phyloP scores from a whole-genome alignment of 805 yeast species.

The Helenozyma rhizophorensis region DNA sequence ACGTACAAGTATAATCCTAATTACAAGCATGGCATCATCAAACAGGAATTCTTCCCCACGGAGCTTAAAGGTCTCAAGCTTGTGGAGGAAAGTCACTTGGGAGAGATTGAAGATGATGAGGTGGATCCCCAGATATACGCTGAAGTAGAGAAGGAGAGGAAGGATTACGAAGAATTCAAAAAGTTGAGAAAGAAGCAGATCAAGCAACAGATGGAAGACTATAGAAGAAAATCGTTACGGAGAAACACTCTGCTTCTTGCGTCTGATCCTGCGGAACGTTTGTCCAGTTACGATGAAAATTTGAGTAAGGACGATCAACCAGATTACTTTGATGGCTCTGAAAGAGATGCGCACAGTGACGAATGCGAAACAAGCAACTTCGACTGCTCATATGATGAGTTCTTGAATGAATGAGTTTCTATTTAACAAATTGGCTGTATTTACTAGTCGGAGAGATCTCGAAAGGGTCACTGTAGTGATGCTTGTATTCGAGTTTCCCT shows the following conservation, averaged over 20 bases:
- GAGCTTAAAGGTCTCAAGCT: conserved; percentile 41
- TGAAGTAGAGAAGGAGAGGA: conserved; percentile 4
- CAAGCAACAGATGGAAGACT: not conserved
- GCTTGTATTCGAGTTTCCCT: conserved; percentile 4
- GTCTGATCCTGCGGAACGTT: conserved; percentile 10
- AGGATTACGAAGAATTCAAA: conserved; percentile 16
- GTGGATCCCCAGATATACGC: conserved; percentile 8
- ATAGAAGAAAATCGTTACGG: not conserved
- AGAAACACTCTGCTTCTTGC: conserved; percentile 2
- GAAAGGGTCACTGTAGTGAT: conserved; percentile 10
- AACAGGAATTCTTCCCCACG: conserved; percentile 73
- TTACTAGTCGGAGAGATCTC: not conserved
- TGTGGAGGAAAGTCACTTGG: conserved; percentile 55
- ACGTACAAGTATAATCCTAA: conserved; percentile 89
- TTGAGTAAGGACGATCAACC: conserved; percentile 36
- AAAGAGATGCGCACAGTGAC: conserved; percentile 26
- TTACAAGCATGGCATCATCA: conserved; percentile 64
- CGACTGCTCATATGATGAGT: conserved; percentile 34
- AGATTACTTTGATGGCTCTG: conserved; percentile 32
- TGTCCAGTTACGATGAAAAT: conserved; percentile 26
- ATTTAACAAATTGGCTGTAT: not conserved
- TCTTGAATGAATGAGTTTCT: conserved; percentile 11
- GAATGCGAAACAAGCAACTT: conserved; percentile 31
- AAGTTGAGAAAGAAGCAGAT: conserved; percentile 4
- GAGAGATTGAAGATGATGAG: conserved; percentile 22